Evolutionary conservation across 768 basidiomycete genomes (phyloP).

Genomic region (Myochromella boudieri): DNA sequence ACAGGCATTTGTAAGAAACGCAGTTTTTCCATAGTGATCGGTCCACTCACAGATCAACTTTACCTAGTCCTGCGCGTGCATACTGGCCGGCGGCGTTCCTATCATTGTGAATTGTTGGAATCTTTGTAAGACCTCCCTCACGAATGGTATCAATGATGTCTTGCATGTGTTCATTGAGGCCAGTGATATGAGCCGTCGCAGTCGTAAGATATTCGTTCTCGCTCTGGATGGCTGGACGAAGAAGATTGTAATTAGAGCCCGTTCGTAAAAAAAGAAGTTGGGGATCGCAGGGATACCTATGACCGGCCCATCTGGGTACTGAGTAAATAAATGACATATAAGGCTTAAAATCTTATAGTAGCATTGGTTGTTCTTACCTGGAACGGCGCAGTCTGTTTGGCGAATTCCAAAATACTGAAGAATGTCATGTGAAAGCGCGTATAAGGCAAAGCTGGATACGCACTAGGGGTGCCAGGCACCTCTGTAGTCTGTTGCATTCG

Average conservation of each 20-base stretch:
- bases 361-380: slow-evolving; percentile 22
- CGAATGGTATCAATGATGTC: slow-evolving; percentile 36
- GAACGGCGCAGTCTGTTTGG: slow-evolving; percentile 31
- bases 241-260: neutral
- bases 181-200: slow-evolving; percentile 27
- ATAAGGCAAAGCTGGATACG: neutral
- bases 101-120: slow-evolving; percentile 38
- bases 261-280: too few species aligned
- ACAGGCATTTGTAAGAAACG: neutral
- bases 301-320: slow-evolving; percentile 45
- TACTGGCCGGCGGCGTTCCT: slow-evolving; percentile 30
- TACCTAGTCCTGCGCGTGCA: slow-evolving; percentile 27
- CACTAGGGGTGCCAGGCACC: slow-evolving; percentile 50
- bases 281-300: too few species aligned
- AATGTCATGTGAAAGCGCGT: neutral
- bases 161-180: slow-evolving; percentile 42
- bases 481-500: slow-evolving; percentile 56
- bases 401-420: slow-evolving; percentile 26
- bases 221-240: slow-evolving; percentile 34
- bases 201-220: slow-evolving; percentile 46
- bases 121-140: slow-evolving; percentile 33
- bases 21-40: neutral
- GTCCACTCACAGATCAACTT: slow-evolving; percentile 31
- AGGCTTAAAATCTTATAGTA: too few species aligned
- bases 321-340: neutral